A percentile compares a stretch with the other conserved stretches of the same genome.
Conservation (phyloP, 2,329 filamentous ascomycete genomes). For the Ophiosphaerella korrae region DNA sequence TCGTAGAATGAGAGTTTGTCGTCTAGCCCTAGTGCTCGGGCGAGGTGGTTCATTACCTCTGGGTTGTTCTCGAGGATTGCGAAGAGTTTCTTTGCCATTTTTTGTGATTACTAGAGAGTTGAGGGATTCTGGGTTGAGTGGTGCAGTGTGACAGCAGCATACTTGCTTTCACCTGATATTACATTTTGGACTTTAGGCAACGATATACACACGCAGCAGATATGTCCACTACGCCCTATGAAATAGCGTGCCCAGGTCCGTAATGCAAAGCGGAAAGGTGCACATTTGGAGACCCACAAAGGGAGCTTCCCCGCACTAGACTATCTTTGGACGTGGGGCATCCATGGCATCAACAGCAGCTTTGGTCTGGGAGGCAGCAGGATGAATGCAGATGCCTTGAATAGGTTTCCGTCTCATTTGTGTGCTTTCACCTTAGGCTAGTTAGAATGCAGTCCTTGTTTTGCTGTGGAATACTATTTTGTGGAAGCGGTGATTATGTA, state of each 20-base stretch:
- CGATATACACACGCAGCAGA: neutral
- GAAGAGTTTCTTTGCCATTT: slow-evolving; percentile 37
- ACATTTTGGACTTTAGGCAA: slow-evolving; percentile 5
- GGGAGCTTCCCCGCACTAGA: slow-evolving; percentile 17
- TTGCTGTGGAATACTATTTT: too few species aligned
- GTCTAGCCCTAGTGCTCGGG: slow-evolving; percentile 56
- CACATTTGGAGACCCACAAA: neutral
- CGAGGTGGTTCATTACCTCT: slow-evolving; percentile 57
- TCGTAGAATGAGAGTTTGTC: slow-evolving; percentile 58
- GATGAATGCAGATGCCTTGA: too few species aligned
- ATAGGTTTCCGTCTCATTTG: too few species aligned
- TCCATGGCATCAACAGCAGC: neutral
- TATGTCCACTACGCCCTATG: neutral
- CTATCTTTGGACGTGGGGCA: slow-evolving; percentile 10
- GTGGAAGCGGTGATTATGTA: too few species aligned
- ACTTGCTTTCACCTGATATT: too few species aligned
- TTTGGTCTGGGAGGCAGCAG: neutral
- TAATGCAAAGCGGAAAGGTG: neutral
- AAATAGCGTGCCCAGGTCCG: neutral
- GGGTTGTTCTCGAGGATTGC: slow-evolving; percentile 58
- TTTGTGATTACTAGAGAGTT: neutral
- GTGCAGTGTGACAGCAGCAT: too few species aligned
- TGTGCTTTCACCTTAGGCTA: too few species aligned
- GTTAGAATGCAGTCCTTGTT: too few species aligned
- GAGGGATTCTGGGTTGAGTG: neutral